Percentiles rank a stretch among this genome's conserved stretches.
Evolutionary conservation across 2,329 filamentous ascomycete species (phyloP).

Genomic region (Lecanicillium sp.): DNA sequence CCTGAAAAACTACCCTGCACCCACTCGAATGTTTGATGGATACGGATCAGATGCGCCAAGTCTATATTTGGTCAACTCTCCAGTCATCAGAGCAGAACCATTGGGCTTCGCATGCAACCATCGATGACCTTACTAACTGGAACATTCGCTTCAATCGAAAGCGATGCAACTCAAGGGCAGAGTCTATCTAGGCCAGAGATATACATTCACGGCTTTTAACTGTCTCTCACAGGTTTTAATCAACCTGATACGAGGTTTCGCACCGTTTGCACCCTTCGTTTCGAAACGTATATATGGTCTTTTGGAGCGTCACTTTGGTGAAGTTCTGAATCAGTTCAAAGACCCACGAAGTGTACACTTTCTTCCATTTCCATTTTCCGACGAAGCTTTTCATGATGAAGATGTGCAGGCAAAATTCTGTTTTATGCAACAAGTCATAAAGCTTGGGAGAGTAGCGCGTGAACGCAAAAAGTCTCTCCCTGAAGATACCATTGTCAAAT

Average conservation of each 20-base stretch:
- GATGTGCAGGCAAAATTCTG: conserved; percentile 72
- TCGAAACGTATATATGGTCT: conserved; percentile 82
- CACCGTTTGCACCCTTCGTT: conserved; percentile 85
- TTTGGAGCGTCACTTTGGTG: conserved; percentile 70
- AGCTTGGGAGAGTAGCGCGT: conserved; percentile 71
- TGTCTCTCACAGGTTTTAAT: conserved; percentile 85
- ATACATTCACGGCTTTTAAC: conserved; percentile 78
- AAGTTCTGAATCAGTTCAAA: conserved; percentile 52
- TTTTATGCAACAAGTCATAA: conserved; percentile 86
- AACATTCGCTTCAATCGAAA: conserved; percentile 87
- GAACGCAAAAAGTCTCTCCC: conserved; percentile 69
- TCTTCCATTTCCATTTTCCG: conserved; percentile 72
- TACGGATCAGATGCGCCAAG: conserved; percentile 23
- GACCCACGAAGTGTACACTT: conserved; percentile 82
- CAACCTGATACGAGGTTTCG: conserved; percentile 72
- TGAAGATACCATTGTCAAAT: conserved; percentile 80
- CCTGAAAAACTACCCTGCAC: conserved; percentile 24
- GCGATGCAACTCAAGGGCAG: conserved; percentile 79
- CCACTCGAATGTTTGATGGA: conserved; percentile 17
- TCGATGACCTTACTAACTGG: conserved; percentile 88
- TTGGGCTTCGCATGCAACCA: conserved; percentile 51
- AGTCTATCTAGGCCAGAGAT: conserved; percentile 55
- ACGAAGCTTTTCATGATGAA: conserved; percentile 74
- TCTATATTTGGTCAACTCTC: conserved; percentile 25
- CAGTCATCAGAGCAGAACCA: conserved; percentile 23